Evolutionary conservation across 139 green algal species (phyloP).

Genomic region (Coelastrella sp.): DNA sequence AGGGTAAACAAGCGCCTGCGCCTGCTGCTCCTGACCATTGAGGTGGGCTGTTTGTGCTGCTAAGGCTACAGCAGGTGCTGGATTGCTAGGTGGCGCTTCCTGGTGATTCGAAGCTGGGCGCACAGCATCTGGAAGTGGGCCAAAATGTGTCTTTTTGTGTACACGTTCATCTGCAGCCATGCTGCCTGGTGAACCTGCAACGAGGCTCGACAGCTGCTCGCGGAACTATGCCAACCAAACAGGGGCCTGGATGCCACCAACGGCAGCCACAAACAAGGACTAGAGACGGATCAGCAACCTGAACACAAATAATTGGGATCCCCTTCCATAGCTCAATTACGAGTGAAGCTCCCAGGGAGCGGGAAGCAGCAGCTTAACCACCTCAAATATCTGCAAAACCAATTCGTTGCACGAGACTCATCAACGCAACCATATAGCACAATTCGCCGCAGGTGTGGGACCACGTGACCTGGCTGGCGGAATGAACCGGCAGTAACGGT

Average conservation of each 20-base stretch:
- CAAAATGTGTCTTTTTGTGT: conserved; percentile 47
- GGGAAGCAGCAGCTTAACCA: not conserved
- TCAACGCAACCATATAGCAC: too few species aligned
- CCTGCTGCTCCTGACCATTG: conserved; percentile 26
- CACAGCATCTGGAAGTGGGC: not conserved
- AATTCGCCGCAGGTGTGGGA: too few species aligned
- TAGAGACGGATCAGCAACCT: not conserved
- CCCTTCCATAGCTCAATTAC: not conserved
- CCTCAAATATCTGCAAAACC: not conserved
- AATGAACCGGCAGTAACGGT: too few species aligned
- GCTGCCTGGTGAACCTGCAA: not conserved
- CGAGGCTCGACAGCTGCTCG: not conserved
- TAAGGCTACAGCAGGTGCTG: not conserved
- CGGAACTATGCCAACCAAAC: not conserved
- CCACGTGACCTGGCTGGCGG: too few species aligned
- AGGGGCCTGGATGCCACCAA: not conserved
- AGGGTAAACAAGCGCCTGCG: not conserved
- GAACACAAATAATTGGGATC: not conserved
- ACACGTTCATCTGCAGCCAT: conserved; percentile 48
- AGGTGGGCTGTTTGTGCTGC: conserved; percentile 29
- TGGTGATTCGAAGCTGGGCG: not conserved
- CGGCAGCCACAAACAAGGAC: not conserved
- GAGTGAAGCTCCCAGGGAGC: not conserved
- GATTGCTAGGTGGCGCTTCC: not conserved
- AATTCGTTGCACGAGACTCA: not conserved